phyloP scores from a whole-genome alignment of 1,284 basidiomycete genomes.

The Hymenochaete sp. region DNA sequence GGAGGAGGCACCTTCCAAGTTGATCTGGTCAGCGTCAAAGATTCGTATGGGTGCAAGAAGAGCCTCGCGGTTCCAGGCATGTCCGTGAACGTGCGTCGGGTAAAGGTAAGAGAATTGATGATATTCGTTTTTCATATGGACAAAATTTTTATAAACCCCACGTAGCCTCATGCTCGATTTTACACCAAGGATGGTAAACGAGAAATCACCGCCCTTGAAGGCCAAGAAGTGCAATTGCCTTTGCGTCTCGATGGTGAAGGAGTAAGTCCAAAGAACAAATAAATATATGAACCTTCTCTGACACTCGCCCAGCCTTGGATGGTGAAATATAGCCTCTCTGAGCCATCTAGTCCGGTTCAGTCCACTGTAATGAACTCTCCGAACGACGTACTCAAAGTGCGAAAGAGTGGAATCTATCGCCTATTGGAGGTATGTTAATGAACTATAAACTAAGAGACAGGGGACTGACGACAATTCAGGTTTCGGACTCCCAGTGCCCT shows the following conservation, averaged over 20 bases:
- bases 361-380: conserved; percentile 46
- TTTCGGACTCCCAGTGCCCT: conserved; percentile 78
- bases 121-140: conserved; percentile 3
- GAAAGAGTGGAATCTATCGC: conserved; percentile 67
- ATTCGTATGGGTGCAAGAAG: conserved; percentile 82
- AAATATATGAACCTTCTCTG: conserved; percentile 6
- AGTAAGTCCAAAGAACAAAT: conserved; percentile 38
- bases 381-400: conserved; percentile 66
- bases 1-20: conserved; percentile 77
- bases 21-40: conserved; percentile 77
- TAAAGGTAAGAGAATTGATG: conserved; percentile 45
- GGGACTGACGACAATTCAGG: conserved; percentile 31
- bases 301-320: conserved; percentile 64
- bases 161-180: conserved; percentile 80
- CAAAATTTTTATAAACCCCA: conserved; percentile 2
- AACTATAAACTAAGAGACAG: conserved; percentile 3
- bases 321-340: conserved; percentile 61
- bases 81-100: conserved; percentile 81
- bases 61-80: conserved; percentile 70
- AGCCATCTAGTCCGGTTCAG: conserved; percentile 37
- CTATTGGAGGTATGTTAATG: conserved; percentile 50
- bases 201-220: conserved; percentile 65
- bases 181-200: conserved; percentile 54
- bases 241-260: conserved; percentile 81
- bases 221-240: conserved; percentile 64